Evolutionary conservation across 805 yeast species (phyloP), one percentile per base, ranked within the genome.

Genomic region (Saturnispora sanitii): DNA sequence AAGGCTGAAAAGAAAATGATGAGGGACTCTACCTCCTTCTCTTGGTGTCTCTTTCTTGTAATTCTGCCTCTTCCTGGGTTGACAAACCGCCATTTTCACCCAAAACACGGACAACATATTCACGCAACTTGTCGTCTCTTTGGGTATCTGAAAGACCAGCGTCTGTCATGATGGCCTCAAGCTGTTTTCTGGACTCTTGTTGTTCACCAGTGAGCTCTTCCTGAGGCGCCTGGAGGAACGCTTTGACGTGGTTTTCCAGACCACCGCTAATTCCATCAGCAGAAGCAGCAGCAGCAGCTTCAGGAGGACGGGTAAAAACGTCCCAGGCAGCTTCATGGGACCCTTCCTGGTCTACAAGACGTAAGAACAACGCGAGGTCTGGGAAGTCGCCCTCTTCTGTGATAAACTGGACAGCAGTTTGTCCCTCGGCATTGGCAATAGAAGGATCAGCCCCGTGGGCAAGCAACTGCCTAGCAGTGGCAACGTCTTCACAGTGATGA

Each of bases 331-430:
- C 23, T 20, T 35, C 35, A 2, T 13, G n/a, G 27, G 34, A 38
- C 12, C 37, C 43, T 4, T 33, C 27, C 9, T 21, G 31, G 25
- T 47, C 53, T 2, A 38, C 27, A 21, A 26, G 20, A 11, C 39
- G 25, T 50, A 88, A 64, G 53, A 82, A 92, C 27, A 65, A 68
- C 8, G 77, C 77, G 12, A 90, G 63, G 29, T 86, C 95, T 2
- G 92, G 88, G 49, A 71, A 80, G 48, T 90, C 96, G 17, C 72
- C 86, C 34, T 87, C 96, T 48, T 86, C 94, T 53, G 79, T 84
- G 31, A 83, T 77, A 56, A 74, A 80, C 42, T 79, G 77, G 9
- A 75, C 71, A 1, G 95, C 66, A 1, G 90, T 87, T 52, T 74
- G 71, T 3, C 85, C 94, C 21, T 84, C 95, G 33, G 62, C 58